Evolutionary conservation across 2,329 filamentous ascomycete species (phyloP), one percentile per base, ranked within the genome.

Genomic region (Periconia macrospinosa): DNA sequence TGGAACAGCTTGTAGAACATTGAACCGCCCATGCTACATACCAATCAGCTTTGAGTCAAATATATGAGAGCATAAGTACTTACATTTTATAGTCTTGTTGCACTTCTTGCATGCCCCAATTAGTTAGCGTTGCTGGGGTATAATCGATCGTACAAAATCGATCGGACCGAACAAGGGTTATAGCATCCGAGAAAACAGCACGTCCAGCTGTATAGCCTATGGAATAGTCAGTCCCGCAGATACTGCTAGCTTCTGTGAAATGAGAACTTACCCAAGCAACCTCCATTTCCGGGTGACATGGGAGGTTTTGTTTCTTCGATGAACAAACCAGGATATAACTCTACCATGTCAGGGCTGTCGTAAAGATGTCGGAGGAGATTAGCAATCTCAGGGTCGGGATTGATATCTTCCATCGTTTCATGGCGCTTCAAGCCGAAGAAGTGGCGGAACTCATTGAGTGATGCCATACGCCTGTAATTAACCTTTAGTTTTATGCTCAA

Each of bases 401-500:
- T 93, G 76, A 92, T 91, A 37, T 91, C 88, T 72, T 91, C 87
- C 53, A 93, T 93, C 0, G 78, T 87, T 18, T 86, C 83, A 65
- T 92, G 86, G 0, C 82, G 81, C 73, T 87, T 88, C 10, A 93
- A 76, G 1, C 86, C 86, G 60, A 92, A 91, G 73, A 91, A 89
- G 66, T 86, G 85, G 44, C 90, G 82, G 77, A 92, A 92, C 75
- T 92, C 90, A 66, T 92, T 93, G 49, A 93, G 77, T 0, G 86
- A 86, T 0, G 86, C 86, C 6, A 89, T n/a, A n/a, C n/a, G n/a
- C n/a, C n/a, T n/a, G n/a, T n/a, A n/a, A n/a, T n/a, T n/a, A n/a
- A n/a, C n/a, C n/a, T n/a, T n/a, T n/a, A n/a, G n/a, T n/a, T n/a
- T n/a, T n/a, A n/a, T n/a, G n/a, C n/a, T n/a, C n/a, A n/a, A n/a